Base-by-base conservation (phyloP, 2,329 filamentous ascomycete genomes). In the Colletotrichum salicis region DNA sequence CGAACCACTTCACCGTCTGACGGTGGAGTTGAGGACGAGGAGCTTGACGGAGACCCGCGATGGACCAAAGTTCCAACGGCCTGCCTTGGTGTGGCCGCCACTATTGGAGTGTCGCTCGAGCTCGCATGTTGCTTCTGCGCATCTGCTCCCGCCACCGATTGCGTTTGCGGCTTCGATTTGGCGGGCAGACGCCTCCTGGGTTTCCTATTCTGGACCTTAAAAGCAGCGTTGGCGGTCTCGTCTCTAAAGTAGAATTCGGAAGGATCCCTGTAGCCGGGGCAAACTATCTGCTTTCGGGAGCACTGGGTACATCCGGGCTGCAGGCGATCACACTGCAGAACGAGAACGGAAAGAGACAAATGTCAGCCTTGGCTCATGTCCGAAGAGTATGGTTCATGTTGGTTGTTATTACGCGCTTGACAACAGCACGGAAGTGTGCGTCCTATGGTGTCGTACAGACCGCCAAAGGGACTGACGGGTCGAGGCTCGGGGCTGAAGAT, bases 241-340 rank as follows among this genome's bases (percentile, higher is more conserved):
- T 79, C 76, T 61, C 76, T 70, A 19, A 79, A 59, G 29, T 77
- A 76, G 41, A 79, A 67, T 3, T 73, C 72, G 0, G 67, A 73
- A 5, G 75, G 69, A 73, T 78, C 75, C 52, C 76, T 74, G 57
- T 79, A 79, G 29, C 77, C 77, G 2, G 74, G 70, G 31, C 77
- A 79, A 6, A 48, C 24, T 31, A 76, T 74, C 24, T 74, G 72
- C 61, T 79, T 78, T 41, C 77, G 77, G n/a, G 61, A 70, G 70
- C 77, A 79, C 62, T 78, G 77, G 22, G 76, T 73, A 61, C 77
- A 79, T 27, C 74, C 73, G 13, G 75, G 58, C 35, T 75, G 73
- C 15, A 74, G 64, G 4, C 76, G 76, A 54, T 79, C 76, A 37
- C 77, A 79, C 77, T 79, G 51, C 6, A 52, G 19, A 52, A 68